Evolutionary conservation across 495 filamentous ascomycete species (phyloP).

Genomic region (Aspergillus saccharolyticus): DNA sequence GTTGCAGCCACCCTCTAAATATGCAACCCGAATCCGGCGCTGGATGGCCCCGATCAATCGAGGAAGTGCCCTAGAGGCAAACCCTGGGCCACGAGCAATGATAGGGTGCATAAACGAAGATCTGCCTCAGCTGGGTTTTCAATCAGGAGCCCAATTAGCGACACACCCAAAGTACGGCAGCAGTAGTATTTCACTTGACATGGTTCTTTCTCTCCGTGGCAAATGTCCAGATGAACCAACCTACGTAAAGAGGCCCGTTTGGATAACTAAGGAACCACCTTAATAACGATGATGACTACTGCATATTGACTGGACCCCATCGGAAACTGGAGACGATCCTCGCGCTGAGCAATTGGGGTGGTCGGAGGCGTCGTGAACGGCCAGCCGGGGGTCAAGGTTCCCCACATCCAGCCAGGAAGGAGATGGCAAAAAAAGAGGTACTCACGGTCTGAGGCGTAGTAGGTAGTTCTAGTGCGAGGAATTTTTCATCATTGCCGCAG

Average conservation of each 20-base stretch:
- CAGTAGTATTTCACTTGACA: too few relatives aligned
- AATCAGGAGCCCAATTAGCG: background rate
- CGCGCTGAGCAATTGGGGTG: slow-evolving; percentile 14
- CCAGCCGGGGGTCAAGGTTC: slow-evolving; percentile 11
- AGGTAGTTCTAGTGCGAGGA: slow-evolving; percentile 6
- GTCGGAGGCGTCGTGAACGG: slow-evolving; percentile 15
- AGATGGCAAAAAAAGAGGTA: slow-evolving; percentile 9
- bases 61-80: slow-evolving; percentile 1
- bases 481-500: slow-evolving; percentile 26
- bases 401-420: slow-evolving; percentile 15
- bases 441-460: too few relatives aligned
- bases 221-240: background rate
- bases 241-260: background rate
- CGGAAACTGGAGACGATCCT: slow-evolving; percentile 10
- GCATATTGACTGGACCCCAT: slow-evolving; percentile 9
- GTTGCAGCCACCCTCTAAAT: background rate
- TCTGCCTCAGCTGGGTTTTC: background rate
- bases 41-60: background rate
- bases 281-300: slow-evolving; percentile 15
- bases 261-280: background rate
- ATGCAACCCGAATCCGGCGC: background rate
- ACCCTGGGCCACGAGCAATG: slow-evolving; percentile 1
- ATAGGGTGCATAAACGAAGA: slow-evolving; percentile 6
- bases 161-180: too few relatives aligned
- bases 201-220: background rate